Conservation (phyloP, 176 grass and related monocot species). For the Aegilops speltoides region DNA sequence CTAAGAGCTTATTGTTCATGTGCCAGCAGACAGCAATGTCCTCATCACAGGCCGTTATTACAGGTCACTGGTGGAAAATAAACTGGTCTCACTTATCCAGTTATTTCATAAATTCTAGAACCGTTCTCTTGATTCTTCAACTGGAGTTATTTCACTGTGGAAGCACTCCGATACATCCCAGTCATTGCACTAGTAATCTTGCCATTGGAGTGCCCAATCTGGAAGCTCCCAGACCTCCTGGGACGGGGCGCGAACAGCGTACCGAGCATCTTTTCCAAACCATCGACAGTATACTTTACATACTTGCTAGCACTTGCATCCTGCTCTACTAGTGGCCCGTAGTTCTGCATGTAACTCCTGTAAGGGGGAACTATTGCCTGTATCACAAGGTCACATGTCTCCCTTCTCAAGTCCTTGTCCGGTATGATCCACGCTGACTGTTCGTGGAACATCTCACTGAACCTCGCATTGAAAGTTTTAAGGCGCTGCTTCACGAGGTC, state of each 20-base stretch:
- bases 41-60: slow-evolving; percentile 16
- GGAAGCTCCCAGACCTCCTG: slow-evolving; percentile 65
- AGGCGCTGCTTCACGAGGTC: slow-evolving; percentile 92
- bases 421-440: slow-evolving; percentile 82
- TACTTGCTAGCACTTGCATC: slow-evolving; percentile 74
- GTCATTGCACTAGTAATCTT: slow-evolving; percentile 49
- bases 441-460: slow-evolving; percentile 78
- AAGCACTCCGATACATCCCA: slow-evolving; percentile 63
- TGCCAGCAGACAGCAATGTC: neutral
- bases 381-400: slow-evolving; percentile 61
- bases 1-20: slow-evolving; percentile 30
- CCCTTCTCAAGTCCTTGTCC: slow-evolving; percentile 77
- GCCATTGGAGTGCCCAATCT: slow-evolving; percentile 62
- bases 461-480: slow-evolving; percentile 82
- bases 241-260: slow-evolving; percentile 56
- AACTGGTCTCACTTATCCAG: neutral
- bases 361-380: slow-evolving; percentile 83
- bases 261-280: slow-evolving; percentile 76
- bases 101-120: slow-evolving; percentile 16
- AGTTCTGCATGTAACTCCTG: slow-evolving; percentile 96
- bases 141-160: slow-evolving; percentile 62
- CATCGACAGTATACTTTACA: slow-evolving; percentile 77
- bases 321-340: slow-evolving; percentile 89
- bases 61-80: slow-evolving; percentile 2
- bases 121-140: neutral